Conservation (phyloP, 176 grass and related monocot genomes). For the Oryza meyeriana region DNA sequence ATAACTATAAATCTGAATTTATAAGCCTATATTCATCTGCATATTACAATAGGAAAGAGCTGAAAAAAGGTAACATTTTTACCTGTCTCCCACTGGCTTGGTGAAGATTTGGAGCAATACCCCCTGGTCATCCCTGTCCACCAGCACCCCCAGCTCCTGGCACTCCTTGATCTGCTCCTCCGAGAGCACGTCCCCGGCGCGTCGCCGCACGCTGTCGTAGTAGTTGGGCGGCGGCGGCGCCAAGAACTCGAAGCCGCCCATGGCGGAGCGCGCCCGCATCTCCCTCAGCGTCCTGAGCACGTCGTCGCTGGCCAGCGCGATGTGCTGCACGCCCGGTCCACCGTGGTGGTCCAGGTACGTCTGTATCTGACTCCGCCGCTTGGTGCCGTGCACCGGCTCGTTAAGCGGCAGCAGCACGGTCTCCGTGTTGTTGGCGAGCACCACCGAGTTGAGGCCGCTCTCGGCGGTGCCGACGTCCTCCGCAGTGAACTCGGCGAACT, state of each 20-base stretch:
- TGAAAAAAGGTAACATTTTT: background rate
- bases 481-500: slow-evolving; percentile 94
- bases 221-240: slow-evolving; percentile 51
- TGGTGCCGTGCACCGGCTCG: slow-evolving; percentile 96
- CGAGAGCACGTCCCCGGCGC: slow-evolving; percentile 71
- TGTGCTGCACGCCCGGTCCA: slow-evolving; percentile 86
- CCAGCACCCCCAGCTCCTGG: slow-evolving; percentile 75
- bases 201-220: slow-evolving; percentile 69
- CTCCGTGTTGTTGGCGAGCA: slow-evolving; percentile 91
- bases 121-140: slow-evolving; percentile 95
- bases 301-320: slow-evolving; percentile 69
- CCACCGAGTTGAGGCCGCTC: slow-evolving; percentile 92
- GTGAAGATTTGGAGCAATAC: slow-evolving; percentile 94
- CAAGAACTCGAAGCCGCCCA: slow-evolving; percentile 87
- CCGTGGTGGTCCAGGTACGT: slow-evolving; percentile 91
- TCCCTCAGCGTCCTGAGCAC: slow-evolving; percentile 74
- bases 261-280: slow-evolving; percentile 52
- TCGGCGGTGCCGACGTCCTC: slow-evolving; percentile 87
- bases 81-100: slow-evolving; percentile 96
- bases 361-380: slow-evolving; percentile 96
- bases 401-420: slow-evolving; percentile 75
- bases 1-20: background rate
- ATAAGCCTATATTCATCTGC: background rate
- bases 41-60: background rate
- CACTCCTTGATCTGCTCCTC: slow-evolving; percentile 83